Evolutionary conservation across 164 flowering plant species (phyloP).

Genomic region (Liriodendron chinense): DNA sequence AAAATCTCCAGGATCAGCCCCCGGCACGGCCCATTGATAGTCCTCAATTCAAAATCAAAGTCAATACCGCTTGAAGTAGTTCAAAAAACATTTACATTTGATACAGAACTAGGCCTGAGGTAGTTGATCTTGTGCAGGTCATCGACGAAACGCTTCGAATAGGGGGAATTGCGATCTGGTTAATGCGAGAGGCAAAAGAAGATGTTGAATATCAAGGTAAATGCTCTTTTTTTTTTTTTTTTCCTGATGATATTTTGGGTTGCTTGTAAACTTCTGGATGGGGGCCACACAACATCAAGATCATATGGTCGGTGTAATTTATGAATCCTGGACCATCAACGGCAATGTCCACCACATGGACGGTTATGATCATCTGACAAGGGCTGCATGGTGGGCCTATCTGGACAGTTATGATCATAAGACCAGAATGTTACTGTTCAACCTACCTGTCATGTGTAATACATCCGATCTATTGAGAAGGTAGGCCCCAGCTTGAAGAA

Average conservation of each 20-base stretch:
- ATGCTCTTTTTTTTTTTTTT: neutral
- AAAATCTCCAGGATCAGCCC: too few species aligned
- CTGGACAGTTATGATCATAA: too few species aligned
- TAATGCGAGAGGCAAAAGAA: constrained; percentile 80
- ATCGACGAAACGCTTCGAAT: constrained; percentile 86
- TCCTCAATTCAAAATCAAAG: too few species aligned
- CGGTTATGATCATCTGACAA: neutral
- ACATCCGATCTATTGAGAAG: too few species aligned
- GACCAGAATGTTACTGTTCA: too few species aligned
- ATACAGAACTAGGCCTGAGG: neutral
- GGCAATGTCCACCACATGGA: neutral
- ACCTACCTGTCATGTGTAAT: too few species aligned
- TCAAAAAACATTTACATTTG: too few species aligned
- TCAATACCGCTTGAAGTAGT: too few species aligned
- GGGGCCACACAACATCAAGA: too few species aligned
- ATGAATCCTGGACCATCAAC: neutral
- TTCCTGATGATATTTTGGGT: neutral
- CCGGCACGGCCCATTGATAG: too few species aligned
- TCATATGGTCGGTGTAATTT: neutral
- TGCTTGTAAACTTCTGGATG: neutral
- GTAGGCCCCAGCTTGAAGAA: too few species aligned
- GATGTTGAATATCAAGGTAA: constrained; percentile 69
- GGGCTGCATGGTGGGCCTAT: too few species aligned
- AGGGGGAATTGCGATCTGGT: constrained; percentile 91
- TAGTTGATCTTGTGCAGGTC: constrained; percentile 40